These are phyloP conservation scores for Gilbertella persicaria DNA, from an alignment of 371 early-diverging fungal genomes.

Conservation along the genomic window DNA sequence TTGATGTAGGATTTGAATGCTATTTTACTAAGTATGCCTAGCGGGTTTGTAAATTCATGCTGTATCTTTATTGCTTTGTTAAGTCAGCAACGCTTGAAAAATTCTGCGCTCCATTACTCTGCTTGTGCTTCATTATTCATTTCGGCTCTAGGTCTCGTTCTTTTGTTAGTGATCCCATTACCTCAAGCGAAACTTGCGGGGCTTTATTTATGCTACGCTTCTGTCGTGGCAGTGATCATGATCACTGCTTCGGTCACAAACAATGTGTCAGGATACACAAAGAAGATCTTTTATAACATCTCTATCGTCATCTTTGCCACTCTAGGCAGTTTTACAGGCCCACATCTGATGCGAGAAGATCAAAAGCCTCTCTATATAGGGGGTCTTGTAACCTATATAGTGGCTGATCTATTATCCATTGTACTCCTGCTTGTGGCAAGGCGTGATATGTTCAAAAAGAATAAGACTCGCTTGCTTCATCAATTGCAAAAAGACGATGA, in stretches of 20 bases:
- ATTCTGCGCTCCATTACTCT: constrained; percentile 33
- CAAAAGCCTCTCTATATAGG: too few relatives aligned
- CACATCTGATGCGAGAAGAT: constrained; percentile 36
- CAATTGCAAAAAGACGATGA: too few relatives aligned
- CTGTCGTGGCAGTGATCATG: constrained; percentile 16
- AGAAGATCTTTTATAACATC: constrained; percentile 34
- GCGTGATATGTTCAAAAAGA: too few relatives aligned
- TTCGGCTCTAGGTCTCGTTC: constrained; percentile 35
- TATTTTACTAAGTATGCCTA: constrained; percentile 41
- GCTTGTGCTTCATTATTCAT: constrained; percentile 22
- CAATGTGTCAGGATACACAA: constrained; percentile 41
- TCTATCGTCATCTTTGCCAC: constrained; percentile 26
- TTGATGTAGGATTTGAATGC: constrained; percentile 30
- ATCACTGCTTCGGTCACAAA: constrained; percentile 10
- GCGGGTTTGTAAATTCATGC: constrained; percentile 31
- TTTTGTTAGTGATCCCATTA: constrained; percentile 38
- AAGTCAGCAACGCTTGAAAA: constrained; percentile 33
- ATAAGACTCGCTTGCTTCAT: too few relatives aligned
- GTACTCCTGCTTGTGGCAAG: too few relatives aligned
- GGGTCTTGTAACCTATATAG: too few relatives aligned
- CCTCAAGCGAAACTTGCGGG: constrained; percentile 34
- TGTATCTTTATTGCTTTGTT: constrained; percentile 34
- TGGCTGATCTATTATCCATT: too few relatives aligned
- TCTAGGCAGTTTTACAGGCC: constrained; percentile 38
- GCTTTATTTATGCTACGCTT: constrained; percentile 36